phyloP scores from a whole-genome alignment of 441 rosid genomes.

The Melastoma candidum region DNA sequence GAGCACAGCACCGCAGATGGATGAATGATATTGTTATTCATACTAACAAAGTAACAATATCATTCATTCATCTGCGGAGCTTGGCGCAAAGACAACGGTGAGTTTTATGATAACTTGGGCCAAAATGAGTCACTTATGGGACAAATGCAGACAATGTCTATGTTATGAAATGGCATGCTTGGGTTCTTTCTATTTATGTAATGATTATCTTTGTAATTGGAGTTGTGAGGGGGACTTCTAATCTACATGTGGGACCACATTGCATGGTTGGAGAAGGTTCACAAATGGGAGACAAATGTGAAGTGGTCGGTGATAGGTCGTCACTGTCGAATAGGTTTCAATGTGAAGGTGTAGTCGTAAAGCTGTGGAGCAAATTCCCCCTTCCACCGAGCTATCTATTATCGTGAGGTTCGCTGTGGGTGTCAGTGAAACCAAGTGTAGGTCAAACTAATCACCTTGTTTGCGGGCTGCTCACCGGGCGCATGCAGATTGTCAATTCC shows the following conservation, averaged over 20 bases:
- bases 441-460: slow-evolving; percentile 1
- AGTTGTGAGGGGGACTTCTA: background rate
- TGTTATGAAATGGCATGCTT: too few species aligned
- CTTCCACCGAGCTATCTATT: too few species aligned
- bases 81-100: slow-evolving; percentile 85
- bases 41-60: slow-evolving; percentile 33
- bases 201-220: too few species aligned
- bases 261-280: slow-evolving; percentile 95
- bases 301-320: slow-evolving; percentile 92
- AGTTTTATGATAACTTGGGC: slow-evolving; percentile 13
- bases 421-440: background rate
- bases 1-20: too few species aligned
- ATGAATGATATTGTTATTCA: too few species aligned
- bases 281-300: slow-evolving; percentile 89
- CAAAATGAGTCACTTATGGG: too few species aligned
- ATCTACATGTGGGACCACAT: slow-evolving; percentile 72
- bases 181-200: too few species aligned
- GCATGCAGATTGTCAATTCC: slow-evolving; percentile 69
- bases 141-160: too few species aligned
- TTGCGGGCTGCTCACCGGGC: slow-evolving; percentile 5
- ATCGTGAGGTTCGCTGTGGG: too few species aligned
- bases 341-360: slow-evolving; percentile 62
- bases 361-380: background rate
- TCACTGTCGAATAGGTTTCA: slow-evolving; percentile 92
- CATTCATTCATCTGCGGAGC: slow-evolving; percentile 68